These are phyloP conservation scores for Kuraishia borneana DNA, from an alignment of 805 yeast species.

Conservation along the genomic window DNA sequence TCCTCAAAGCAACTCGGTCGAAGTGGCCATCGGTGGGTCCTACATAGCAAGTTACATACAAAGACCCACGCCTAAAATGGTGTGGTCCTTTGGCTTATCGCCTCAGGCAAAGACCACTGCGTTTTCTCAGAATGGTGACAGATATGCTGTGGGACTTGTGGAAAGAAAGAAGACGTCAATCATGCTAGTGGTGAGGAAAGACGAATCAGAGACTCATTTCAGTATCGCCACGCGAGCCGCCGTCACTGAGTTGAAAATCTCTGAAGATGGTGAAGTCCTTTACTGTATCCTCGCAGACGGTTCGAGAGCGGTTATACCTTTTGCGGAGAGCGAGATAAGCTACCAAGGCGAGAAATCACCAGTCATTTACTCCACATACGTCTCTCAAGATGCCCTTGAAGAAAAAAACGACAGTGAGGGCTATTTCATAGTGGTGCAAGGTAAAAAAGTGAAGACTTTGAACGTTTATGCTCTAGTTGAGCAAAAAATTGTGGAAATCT, in stretches of 20 bases:
- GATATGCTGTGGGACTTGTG: slow-evolving; percentile 21
- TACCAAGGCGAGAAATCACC: slow-evolving; percentile 4
- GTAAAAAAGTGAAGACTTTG: not conserved
- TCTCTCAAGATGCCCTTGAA: slow-evolving; percentile 1
- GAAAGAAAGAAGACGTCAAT: slow-evolving; percentile 22
- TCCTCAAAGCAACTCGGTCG: slow-evolving; percentile 22
- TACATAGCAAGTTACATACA: slow-evolving; percentile 38
- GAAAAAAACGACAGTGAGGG: slow-evolving; percentile 4
- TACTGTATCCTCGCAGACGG: slow-evolving; percentile 22
- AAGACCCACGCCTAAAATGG: slow-evolving; percentile 45
- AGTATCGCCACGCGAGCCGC: slow-evolving; percentile 6
- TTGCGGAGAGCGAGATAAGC: slow-evolving; percentile 9
- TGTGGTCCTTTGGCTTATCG: slow-evolving; percentile 43
- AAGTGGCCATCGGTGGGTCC: slow-evolving; percentile 44
- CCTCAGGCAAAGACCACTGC: slow-evolving; percentile 33
- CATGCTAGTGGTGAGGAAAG: slow-evolving; percentile 7
- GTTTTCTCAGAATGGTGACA: slow-evolving; percentile 11
- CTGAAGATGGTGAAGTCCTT: slow-evolving; percentile 14
- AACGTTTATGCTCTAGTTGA: not conserved
- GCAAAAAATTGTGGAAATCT: not conserved
- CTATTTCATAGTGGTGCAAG: slow-evolving; percentile 4
- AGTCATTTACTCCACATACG: slow-evolving; percentile 3
- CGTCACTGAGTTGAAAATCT: slow-evolving; percentile 15
- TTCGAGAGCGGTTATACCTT: slow-evolving; percentile 10
- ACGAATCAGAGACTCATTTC: slow-evolving; percentile 4